Evolutionary conservation across 1,139 yeast genomes (phyloP).

Genomic region (Saccharomyces hybrid): DNA sequence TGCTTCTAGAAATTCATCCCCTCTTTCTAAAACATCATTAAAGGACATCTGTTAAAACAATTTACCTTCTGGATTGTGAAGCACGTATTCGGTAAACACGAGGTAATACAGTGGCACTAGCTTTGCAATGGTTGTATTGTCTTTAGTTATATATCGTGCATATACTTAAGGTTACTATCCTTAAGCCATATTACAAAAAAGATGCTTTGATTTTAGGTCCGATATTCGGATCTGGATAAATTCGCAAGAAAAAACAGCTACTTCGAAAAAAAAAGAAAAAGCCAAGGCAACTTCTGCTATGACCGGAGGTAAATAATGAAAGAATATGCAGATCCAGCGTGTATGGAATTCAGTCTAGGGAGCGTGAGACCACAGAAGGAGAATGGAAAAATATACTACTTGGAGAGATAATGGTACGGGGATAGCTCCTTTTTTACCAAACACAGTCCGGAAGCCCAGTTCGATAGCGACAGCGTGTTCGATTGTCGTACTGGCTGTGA

Average conservation of each 20-base stretch:
- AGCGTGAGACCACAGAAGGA: neutral
- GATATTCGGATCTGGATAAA: neutral
- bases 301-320: neutral
- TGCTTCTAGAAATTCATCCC: slow-evolving; percentile 59
- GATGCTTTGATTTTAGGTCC: neutral
- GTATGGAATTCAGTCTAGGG: neutral
- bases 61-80: neutral
- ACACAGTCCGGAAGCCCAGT: slow-evolving; percentile 16
- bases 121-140: neutral
- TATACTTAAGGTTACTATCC: neutral
- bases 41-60: slow-evolving; percentile 48
- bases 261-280: neutral
- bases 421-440: slow-evolving; percentile 69
- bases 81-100: neutral
- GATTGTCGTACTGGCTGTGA: slow-evolving; percentile 20
- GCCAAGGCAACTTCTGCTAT: neutral
- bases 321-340: neutral
- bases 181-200: neutral
- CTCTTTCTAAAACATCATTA: slow-evolving; percentile 62
- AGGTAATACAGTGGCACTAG: neutral
- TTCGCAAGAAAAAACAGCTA: neutral
- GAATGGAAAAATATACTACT: slow-evolving; percentile 66
- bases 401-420: slow-evolving; percentile 80
- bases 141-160: neutral
- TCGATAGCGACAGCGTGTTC: slow-evolving; percentile 13